Percentiles rank a stretch among this genome's conserved stretches.
These are phyloP conservation scores for Pinus taeda DNA, from an alignment of 75 land plant genomes.

Conservation along the genomic window DNA sequence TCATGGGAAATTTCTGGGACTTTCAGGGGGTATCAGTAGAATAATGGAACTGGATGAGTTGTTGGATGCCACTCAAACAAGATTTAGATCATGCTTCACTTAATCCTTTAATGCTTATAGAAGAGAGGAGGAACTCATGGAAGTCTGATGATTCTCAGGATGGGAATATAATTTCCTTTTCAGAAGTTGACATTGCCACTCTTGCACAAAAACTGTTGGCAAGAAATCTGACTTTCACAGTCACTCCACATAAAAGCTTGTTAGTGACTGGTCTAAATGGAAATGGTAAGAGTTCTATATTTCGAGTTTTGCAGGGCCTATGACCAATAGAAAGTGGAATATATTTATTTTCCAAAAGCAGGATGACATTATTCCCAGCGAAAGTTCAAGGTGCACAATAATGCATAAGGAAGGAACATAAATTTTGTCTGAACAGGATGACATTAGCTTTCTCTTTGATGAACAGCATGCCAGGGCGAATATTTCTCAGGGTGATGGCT, in stretches of 20 bases:
- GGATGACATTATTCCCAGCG: too few relatives aligned
- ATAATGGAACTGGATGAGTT: conserved; percentile 93
- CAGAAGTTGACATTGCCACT: conserved; percentile 85
- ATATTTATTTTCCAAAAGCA: too few relatives aligned
- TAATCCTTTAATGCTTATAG: conserved; percentile 22
- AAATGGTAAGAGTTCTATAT: conserved; percentile 94
- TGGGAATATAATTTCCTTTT: conserved; percentile 61
- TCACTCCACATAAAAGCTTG: conserved; percentile 69
- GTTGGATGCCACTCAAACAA: conserved; percentile 72
- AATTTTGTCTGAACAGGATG: too few relatives aligned
- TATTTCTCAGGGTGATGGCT: too few relatives aligned
- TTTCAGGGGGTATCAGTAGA: conserved; percentile 88
- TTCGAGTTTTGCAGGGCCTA: conserved; percentile 88
- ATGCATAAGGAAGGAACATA: too few relatives aligned
- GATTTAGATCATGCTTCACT: conserved; percentile 2
- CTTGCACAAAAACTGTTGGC: conserved; percentile 90
- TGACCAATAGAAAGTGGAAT: conserved; percentile 92
- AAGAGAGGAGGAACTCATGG: conserved; percentile 14
- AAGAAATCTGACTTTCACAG: conserved; percentile 61
- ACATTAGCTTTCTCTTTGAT: too few relatives aligned
- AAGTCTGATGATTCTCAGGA: conserved; percentile 11
- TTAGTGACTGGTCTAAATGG: conserved; percentile 99
- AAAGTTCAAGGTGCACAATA: too few relatives aligned
- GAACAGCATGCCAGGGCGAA: too few relatives aligned
- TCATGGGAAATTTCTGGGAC: conserved; percentile 83